Base-by-base conservation (phyloP, 2,329 filamentous ascomycete species). In the Leptoxyphium fumago region DNA sequence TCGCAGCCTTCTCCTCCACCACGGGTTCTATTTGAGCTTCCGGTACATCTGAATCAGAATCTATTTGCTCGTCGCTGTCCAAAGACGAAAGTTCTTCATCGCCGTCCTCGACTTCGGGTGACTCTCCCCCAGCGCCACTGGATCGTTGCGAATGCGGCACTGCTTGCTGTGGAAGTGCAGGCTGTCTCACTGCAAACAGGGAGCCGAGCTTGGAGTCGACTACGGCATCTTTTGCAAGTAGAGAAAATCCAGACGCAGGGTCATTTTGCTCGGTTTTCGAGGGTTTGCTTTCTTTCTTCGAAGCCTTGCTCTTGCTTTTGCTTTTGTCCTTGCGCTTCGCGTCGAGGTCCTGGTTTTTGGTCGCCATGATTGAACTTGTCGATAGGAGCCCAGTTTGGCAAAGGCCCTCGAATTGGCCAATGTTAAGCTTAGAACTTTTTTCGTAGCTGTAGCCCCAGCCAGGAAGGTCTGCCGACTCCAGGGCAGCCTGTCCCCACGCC, bases 141-240 rank as follows among this genome's bases (percentile, higher is more conserved):
- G 40, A 6, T n/a, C 10, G n/a, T 28, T 13, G 14, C 17, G 29
- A 13, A 6, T 15, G 15, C 18, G 29, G 40, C 11, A 21, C 39
- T 2, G 40, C 5, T 29, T 10, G 13, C 21, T 14, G 13, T 6
- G 14, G 14, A 11, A 18, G 13, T 5, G 38, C 14, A 5, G 14
- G 14, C 38, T 17, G 38, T 48, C 53, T 54, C 15, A 53, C 55
- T 11, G 69, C 63, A 55, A 72, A 72, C 40, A 72, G 58, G 43
- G 66, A 69, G n/a, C 65, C 64, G 29, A 72, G 51, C 32, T 54
- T 55, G 14, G 66, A 63, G 48, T 71, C 65, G 42, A 70, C 55
- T 38, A 59, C 56, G 29, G 61, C 61, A 21, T 63, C 58, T 43
- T 58, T 53, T 29, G 57, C 57, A 10, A 62, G 47, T 44, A 60